Percentiles rank a stretch among this genome's conserved stretches.
These are phyloP conservation scores for Penicillium tannophilum DNA, from an alignment of 495 filamentous ascomycete genomes.

Conservation along the genomic window DNA sequence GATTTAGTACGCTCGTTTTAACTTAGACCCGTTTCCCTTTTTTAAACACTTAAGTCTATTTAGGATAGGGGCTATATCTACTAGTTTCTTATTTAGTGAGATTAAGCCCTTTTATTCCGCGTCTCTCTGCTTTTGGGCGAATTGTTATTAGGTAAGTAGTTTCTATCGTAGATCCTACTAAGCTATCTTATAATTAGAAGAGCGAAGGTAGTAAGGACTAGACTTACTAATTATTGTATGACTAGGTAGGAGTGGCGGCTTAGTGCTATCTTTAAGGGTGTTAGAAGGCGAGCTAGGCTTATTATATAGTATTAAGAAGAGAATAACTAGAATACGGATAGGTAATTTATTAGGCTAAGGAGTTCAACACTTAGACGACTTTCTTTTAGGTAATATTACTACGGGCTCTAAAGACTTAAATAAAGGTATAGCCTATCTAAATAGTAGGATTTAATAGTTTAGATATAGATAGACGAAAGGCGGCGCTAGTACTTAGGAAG, in stretches of 20 bases:
- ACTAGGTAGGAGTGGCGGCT: not conserved
- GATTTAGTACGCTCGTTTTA: not conserved
- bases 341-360: not conserved
- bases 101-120: not conserved
- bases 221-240: not conserved
- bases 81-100: not conserved
- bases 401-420: not conserved
- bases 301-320: not conserved
- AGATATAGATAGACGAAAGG: not conserved
- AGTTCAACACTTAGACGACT: not conserved
- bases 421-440: not conserved
- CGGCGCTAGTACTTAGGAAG: not conserved
- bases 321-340: not conserved
- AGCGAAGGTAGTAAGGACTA: not conserved
- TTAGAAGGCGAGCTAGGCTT: not conserved
- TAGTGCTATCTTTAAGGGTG: not conserved
- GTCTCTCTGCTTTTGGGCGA: not conserved
- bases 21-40: not conserved
- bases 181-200: not conserved
- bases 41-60: not conserved
- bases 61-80: not conserved
- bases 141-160: not conserved
- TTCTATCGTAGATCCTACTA: not conserved
- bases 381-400: not conserved
- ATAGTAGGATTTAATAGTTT: not conserved